Percentiles rank a stretch among this genome's conserved stretches.
Evolutionary conservation across 129 eudicot genomes (phyloP).

Genomic region (Flaveria ramosissima): DNA sequence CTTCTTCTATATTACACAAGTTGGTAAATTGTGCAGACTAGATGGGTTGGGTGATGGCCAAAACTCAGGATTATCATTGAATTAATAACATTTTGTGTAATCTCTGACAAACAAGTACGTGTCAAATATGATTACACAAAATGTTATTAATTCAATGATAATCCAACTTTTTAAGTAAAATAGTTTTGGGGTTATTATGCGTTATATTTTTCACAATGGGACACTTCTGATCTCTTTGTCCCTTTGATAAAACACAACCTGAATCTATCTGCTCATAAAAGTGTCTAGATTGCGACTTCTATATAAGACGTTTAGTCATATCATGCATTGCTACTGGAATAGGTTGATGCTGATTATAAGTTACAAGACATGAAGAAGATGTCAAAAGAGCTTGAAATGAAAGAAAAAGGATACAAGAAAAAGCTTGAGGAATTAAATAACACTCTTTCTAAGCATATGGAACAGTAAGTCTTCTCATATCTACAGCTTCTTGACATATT

Average conservation of each 20-base stretch:
- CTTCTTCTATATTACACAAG: conserved; percentile 2
- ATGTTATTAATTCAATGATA: not conserved
- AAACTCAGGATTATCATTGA: not conserved
- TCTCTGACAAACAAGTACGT: not conserved
- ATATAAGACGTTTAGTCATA: not conserved
- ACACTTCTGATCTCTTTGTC: not conserved
- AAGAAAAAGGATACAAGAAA: conserved; percentile 80
- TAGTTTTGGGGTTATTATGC: not conserved
- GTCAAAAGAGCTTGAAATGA: conserved; percentile 73
- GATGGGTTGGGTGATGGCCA: not conserved
- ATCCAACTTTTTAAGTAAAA: not conserved
- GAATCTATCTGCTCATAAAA: not conserved
- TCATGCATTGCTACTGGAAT: conserved; percentile 19
- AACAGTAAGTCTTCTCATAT: conserved; percentile 62
- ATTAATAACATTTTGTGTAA: too few species aligned
- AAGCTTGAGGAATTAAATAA: conserved; percentile 68
- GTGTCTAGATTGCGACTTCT: not conserved
- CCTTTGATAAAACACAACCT: conserved; percentile 2
- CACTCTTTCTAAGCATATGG: conserved; percentile 71
- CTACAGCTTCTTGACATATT: not conserved
- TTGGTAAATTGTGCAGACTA: not conserved
- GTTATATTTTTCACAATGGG: conserved; percentile 6
- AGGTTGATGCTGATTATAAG: conserved; percentile 98
- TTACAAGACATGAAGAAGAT: conserved; percentile 80
- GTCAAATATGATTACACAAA: not conserved